A percentile compares a stretch with the other conserved stretches of the same genome.
Conservation (phyloP, 2,329 filamentous ascomycete genomes). For the Gnomoniopsis sp. region DNA sequence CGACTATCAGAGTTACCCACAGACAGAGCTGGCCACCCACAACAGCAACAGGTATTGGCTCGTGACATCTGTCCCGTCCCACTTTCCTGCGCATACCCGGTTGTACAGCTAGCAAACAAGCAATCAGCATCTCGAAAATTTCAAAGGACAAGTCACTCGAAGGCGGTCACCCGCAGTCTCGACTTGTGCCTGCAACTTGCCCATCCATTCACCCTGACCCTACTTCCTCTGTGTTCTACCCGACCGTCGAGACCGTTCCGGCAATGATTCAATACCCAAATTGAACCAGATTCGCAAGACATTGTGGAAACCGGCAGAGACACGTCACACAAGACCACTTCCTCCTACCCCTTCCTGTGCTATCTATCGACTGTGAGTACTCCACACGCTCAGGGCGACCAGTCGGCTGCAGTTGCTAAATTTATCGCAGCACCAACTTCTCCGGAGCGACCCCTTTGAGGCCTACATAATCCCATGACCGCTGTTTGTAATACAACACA, state of each 20-base stretch:
- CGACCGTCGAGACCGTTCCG: background rate
- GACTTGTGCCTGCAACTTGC: background rate
- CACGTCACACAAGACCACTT: constrained; percentile 7
- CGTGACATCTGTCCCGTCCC: background rate
- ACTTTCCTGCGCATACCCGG: constrained; percentile 12
- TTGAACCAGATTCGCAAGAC: constrained; percentile 2
- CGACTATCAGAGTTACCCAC: background rate
- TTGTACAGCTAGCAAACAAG: background rate
- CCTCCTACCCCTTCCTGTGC: background rate
- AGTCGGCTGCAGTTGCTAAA: constrained; percentile 11
- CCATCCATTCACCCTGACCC: background rate
- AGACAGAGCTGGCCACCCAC: background rate
- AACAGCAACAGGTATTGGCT: constrained; percentile 7
- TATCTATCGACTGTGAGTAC: background rate
- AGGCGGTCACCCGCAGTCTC: constrained; percentile 1
- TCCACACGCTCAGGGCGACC: background rate
- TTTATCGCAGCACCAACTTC: constrained; percentile 11
- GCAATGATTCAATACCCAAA: background rate
- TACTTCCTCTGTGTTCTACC: background rate
- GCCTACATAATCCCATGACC: constrained; percentile 27
- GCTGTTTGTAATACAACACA: constrained; percentile 26
- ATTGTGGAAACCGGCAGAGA: background rate
- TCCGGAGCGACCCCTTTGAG: background rate
- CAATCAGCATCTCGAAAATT: background rate
- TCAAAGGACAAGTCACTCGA: background rate